Evolutionary conservation across 371 early-diverging fungal species (phyloP), one percentile per base, ranked within the genome.

Genomic region (Phascolomyces articulosus): DNA sequence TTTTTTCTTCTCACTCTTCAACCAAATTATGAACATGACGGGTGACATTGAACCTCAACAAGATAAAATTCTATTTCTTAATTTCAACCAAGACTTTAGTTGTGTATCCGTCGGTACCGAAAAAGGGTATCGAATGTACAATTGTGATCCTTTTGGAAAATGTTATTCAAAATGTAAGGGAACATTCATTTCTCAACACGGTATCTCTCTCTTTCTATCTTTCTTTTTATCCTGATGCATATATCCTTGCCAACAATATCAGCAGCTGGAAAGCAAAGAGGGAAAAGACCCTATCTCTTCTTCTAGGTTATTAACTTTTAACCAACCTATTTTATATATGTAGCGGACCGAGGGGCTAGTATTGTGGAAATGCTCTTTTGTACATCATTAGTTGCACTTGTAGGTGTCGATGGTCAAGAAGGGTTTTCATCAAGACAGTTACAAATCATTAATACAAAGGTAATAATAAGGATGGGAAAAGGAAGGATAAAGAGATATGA

Each of bases 341-440:
- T 67, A 90, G 91, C 84, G 24, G 91, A 90, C 63, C 93, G 94
- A 38, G 96, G 95, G 9, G 92, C 95, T 20, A 95, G 95, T 24
- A 92, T 96, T 55, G 95, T 95, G 8, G 97, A 96, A 77, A 97
- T 98, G 97, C 83, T 98, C 40, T 98, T 97, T 68, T 93, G 91
- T 65, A 97, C 98, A 1, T 92, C 92, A 8, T 85, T 98, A n/a
- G 95, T 98, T 0, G 98, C 98, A 0, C 79, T 98, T 23, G 97
- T 96, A 15, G 98, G 97, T 4, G 91, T 95, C 13, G 97, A 96
- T 4, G 95, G 95, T 66, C 90, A 91, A 63, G 94, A 95, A n/a
- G 77, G 90, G 18, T 90, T 93, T 60, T 92, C 94, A 18, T 95
- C 98, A 47, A 85, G 97, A 66, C 84, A 94, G 57, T 82, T 98